Percentiles rank a stretch among this genome's conserved stretches.
Evolutionary conservation across 306 rosid species (phyloP).

Genomic region (Pyrus pyrifolia): DNA sequence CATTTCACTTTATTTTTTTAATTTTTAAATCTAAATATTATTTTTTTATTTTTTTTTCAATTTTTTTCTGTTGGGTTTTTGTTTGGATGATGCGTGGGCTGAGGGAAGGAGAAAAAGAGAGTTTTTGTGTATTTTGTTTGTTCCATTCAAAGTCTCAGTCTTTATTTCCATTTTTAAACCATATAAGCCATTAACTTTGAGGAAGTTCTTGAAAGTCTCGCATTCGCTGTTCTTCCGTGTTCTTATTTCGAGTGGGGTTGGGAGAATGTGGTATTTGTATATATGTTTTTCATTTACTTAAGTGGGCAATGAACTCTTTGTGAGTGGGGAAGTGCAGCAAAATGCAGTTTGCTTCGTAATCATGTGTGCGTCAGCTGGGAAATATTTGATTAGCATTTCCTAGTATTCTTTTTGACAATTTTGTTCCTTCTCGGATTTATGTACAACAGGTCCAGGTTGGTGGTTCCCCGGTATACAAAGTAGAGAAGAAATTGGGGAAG

Average conservation of each 20-base stretch:
- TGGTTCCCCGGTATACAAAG: constrained; percentile 42
- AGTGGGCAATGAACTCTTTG: neutral
- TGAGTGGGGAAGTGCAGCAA: neutral
- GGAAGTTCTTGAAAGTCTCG: neutral
- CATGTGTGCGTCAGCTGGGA: neutral
- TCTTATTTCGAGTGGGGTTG: neutral
- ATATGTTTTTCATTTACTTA: too few species aligned
- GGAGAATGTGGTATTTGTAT: neutral
- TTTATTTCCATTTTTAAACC: neutral
- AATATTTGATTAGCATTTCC: neutral
- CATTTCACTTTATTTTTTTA: neutral
- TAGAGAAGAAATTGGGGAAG: constrained; percentile 53
- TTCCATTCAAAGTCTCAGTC: neutral
- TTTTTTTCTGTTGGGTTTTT: neutral
- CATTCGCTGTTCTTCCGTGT: neutral
- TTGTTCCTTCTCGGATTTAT: neutral
- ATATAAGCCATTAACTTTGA: neutral
- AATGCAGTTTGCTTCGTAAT: neutral
- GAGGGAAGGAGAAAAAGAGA: neutral
- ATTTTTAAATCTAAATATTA: too few species aligned
- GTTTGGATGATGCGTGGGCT: neutral
- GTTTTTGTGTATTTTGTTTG: neutral
- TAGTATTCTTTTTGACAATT: neutral
- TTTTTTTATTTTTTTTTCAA: neutral
- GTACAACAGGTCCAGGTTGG: constrained; percentile 47